Evolutionary conservation across 345 rosid genomes (phyloP).

Genomic region (Microthlaspi erraticum): DNA sequence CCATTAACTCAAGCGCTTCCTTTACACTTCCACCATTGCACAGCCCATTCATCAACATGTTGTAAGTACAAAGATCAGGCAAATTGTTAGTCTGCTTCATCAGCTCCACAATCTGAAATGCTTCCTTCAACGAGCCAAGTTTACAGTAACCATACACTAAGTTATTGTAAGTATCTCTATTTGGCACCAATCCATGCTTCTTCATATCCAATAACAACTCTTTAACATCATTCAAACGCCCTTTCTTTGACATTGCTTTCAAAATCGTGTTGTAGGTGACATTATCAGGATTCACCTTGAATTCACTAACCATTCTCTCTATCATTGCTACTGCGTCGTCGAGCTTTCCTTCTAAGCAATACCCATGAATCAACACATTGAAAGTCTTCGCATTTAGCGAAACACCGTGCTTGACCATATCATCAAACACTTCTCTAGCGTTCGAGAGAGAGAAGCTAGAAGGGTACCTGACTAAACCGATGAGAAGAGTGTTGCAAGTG

Average conservation of each 20-base stretch:
- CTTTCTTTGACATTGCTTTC: conserved; percentile 73
- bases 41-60: conserved; percentile 66
- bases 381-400: conserved; percentile 55
- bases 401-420: conserved; percentile 59
- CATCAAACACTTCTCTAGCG: conserved; percentile 62
- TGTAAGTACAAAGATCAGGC: conserved; percentile 75
- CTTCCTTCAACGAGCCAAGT: conserved; percentile 77
- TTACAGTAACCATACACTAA: conserved; percentile 76
- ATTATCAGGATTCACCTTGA: conserved; percentile 62
- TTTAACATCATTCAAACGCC: conserved; percentile 70
- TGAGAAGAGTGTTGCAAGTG: conserved; percentile 74
- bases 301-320: conserved; percentile 59
- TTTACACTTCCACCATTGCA: conserved; percentile 61
- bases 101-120: conserved; percentile 63
- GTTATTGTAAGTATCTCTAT: conserved; percentile 63
- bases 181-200: conserved; percentile 60
- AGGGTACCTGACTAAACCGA: conserved; percentile 67
- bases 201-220: conserved; percentile 73
- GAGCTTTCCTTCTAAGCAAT: conserved; percentile 66
- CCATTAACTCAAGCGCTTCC: conserved; percentile 64
- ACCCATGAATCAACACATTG: conserved; percentile 73
- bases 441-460: conserved; percentile 56
- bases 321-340: conserved; percentile 56
- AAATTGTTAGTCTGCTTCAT: conserved; percentile 61
- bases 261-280: conserved; percentile 75